Evolutionary conservation across 2,329 filamentous ascomycete species (phyloP).

Genomic region (Pseudogymnoascus sp.): DNA sequence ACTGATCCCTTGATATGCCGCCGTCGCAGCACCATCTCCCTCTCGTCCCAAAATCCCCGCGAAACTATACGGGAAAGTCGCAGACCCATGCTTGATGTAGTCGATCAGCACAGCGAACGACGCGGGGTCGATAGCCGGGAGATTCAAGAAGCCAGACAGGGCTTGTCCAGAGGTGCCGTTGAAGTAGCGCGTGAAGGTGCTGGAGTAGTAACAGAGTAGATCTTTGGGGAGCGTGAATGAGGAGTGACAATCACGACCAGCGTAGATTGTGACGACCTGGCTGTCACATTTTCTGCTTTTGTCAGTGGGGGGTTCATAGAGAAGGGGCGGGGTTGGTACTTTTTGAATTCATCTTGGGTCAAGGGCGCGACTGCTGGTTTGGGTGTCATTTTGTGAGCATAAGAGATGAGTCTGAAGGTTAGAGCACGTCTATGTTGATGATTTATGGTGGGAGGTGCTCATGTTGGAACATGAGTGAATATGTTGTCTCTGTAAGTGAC

Average conservation of each 20-base stretch:
- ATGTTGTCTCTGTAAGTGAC: background rate
- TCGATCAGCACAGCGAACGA: background rate
- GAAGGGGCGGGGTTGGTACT: background rate
- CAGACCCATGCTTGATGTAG: background rate
- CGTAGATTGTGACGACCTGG: conserved; percentile 1
- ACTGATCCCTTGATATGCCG: background rate
- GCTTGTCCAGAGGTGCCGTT: background rate
- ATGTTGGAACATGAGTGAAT: background rate
- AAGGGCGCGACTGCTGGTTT: background rate
- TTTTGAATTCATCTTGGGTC: background rate
- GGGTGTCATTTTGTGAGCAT: background rate
- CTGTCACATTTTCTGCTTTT: background rate
- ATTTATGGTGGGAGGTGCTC: background rate
- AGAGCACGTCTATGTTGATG: background rate
- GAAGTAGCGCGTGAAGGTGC: background rate
- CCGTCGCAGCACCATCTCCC: background rate
- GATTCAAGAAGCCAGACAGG: background rate
- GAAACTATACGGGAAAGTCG: background rate
- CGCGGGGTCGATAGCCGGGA: background rate
- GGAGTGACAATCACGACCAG: background rate
- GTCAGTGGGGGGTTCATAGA: background rate
- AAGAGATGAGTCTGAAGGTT: background rate
- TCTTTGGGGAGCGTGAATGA: background rate
- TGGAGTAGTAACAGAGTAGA: background rate
- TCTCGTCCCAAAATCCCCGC: background rate